Evolutionary conservation across 345 rosid species (phyloP).

Genomic region (Tarenaya hassleriana): DNA sequence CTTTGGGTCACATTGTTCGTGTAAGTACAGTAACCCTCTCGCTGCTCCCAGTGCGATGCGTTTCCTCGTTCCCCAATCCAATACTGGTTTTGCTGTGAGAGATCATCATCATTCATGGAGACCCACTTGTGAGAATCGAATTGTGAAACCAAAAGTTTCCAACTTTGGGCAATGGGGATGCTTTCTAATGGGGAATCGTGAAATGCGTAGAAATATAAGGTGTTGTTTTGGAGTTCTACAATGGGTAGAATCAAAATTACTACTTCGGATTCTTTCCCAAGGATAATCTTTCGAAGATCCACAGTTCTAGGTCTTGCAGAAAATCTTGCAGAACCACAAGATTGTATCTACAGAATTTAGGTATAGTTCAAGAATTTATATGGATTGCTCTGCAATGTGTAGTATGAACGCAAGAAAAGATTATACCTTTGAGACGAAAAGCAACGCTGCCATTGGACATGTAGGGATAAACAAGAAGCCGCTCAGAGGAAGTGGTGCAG

Average conservation of each 20-base stretch:
- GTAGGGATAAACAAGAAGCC: constrained; percentile 85
- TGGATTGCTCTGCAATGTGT: too few relatives aligned
- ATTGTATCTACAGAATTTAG: too few relatives aligned
- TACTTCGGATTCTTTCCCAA: too few relatives aligned
- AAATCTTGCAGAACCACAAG: too few relatives aligned
- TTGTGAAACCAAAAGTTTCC: constrained; percentile 2
- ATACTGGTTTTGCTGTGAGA: constrained; percentile 59
- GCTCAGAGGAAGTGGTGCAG: constrained; percentile 67
- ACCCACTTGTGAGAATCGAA: background rate
- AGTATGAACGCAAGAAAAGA: too few relatives aligned
- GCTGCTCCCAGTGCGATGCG: constrained; percentile 87
- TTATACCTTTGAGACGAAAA: constrained; percentile 75
- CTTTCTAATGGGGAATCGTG: background rate
- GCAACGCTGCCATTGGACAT: constrained; percentile 98
- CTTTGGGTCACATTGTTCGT: constrained; percentile 96
- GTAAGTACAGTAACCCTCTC: constrained; percentile 85
- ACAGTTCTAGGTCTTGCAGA: too few relatives aligned
- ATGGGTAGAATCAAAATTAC: too few relatives aligned
- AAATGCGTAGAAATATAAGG: too few relatives aligned
- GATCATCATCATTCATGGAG: constrained; percentile 1
- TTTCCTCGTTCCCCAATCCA: constrained; percentile 91
- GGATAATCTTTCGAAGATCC: too few relatives aligned
- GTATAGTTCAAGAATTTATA: too few relatives aligned
- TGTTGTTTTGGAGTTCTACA: too few relatives aligned
- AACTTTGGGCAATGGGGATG: background rate